Percentiles rank a stretch among this genome's conserved stretches.
These are phyloP conservation scores for Colletotrichum lindemuthianum DNA, from an alignment of 2,329 filamentous ascomycete genomes.

Conservation along the genomic window DNA sequence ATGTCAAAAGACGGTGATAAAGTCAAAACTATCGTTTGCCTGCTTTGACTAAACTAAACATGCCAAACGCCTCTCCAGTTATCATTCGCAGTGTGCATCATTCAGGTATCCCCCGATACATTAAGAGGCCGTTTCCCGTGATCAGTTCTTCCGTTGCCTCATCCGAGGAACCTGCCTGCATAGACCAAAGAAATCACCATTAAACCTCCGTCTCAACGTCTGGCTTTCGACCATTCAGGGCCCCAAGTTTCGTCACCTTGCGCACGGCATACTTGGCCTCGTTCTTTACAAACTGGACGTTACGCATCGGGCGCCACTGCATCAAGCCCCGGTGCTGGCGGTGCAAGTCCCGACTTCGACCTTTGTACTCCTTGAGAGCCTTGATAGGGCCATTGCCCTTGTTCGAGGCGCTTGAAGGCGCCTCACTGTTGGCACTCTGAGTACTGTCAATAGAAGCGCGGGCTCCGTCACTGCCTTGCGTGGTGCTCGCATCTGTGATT, in stretches of 20 bases:
- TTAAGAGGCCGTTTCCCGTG: slow-evolving; percentile 1
- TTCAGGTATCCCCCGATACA: slow-evolving; percentile 14
- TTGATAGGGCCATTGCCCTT: slow-evolving; percentile 63
- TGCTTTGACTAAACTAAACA: slow-evolving; percentile 20
- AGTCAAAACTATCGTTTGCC: slow-evolving; percentile 23
- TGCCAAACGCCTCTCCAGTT: slow-evolving; percentile 3
- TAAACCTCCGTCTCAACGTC: slow-evolving; percentile 84
- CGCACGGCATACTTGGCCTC: slow-evolving; percentile 82
- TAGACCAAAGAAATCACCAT: slow-evolving; percentile 21
- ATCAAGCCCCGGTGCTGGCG: slow-evolving; percentile 89
- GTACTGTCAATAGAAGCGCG: slow-evolving; percentile 52
- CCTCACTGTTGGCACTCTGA: slow-evolving; percentile 46
- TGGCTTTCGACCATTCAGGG: slow-evolving; percentile 83
- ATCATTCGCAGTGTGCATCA: neutral
- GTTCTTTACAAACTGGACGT: slow-evolving; percentile 86
- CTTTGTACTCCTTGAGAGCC: slow-evolving; percentile 71
- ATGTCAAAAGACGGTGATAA: rapidly evolving
- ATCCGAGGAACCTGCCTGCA: neutral
- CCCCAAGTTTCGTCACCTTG: slow-evolving; percentile 80
- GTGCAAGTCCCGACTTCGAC: slow-evolving; percentile 78
- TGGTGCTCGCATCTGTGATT: slow-evolving; percentile 63
- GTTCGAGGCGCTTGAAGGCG: slow-evolving; percentile 43
- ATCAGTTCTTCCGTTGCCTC: neutral
- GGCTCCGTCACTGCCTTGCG: slow-evolving; percentile 41
- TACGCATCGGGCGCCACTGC: slow-evolving; percentile 94